Conservation (phyloP, 805 yeast species). For the Saccharomyces kudriavzevii region DNA sequence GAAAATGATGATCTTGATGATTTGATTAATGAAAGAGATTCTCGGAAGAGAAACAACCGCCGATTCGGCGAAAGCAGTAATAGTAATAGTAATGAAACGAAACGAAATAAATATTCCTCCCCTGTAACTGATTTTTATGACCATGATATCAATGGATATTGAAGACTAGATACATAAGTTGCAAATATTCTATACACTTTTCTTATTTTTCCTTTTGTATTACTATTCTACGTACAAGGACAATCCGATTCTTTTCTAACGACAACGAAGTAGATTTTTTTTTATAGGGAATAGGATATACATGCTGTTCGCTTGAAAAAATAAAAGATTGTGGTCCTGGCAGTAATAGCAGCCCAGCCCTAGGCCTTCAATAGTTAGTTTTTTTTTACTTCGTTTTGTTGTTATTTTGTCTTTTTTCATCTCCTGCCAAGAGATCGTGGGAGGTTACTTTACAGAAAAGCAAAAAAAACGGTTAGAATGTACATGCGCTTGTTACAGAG, state of each 20-base stretch:
- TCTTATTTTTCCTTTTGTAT: not conserved
- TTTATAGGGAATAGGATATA: not conserved
- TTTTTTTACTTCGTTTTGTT: not conserved
- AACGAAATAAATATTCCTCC: not conserved
- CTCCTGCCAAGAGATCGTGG: not conserved
- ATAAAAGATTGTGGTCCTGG: not conserved
- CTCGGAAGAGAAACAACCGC: not conserved
- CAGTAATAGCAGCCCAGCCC: not conserved
- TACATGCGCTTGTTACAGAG: not conserved
- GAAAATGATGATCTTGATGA: constrained; percentile 1
- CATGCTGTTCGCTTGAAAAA: not conserved
- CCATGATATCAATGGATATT: constrained; percentile 1
- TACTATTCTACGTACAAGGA: not conserved
- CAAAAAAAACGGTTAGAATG: not conserved
- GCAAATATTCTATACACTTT: not conserved
- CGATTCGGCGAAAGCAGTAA: not conserved
- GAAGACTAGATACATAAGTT: not conserved
- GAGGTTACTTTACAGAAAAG: not conserved
- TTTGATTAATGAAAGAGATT: not conserved
- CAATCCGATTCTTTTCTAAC: not conserved
- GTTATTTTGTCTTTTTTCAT: not conserved
- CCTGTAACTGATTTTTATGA: not conserved
- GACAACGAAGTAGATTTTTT: too few species aligned
- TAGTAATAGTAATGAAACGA: not conserved
- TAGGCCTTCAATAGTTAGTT: not conserved